Conservation (phyloP, 768 basidiomycete species). For the Epithele typhae region DNA sequence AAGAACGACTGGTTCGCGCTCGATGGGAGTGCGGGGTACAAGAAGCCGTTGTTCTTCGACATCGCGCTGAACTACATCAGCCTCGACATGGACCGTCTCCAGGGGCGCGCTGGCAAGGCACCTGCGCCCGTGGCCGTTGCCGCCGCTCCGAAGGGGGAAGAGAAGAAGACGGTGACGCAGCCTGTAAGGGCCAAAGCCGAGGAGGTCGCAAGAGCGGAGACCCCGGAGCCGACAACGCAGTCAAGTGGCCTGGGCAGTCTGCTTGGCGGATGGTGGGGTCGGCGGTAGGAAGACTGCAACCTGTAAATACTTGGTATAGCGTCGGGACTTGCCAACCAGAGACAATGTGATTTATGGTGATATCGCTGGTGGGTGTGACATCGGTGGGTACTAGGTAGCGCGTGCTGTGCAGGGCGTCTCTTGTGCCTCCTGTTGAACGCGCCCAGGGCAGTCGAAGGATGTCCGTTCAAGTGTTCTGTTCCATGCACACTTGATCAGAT, state of each 20-base stretch:
- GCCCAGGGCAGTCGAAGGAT: no score
- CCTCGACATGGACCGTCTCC: constrained; percentile 75
- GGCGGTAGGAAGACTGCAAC: constrained; percentile 22
- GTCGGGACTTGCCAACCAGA: no score
- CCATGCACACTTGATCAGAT: no score
- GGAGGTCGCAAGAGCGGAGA: constrained; percentile 42
- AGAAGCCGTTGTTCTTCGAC: constrained; percentile 92
- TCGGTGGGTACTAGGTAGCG: no score
- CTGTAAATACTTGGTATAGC: no score
- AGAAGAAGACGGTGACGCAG: constrained; percentile 41
- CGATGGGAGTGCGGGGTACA: constrained; percentile 63
- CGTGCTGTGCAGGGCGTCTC: no score
- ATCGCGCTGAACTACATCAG: constrained; percentile 91
- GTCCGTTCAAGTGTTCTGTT: no score
- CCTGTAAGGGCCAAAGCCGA: constrained; percentile 60
- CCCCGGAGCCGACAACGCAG: constrained; percentile 44
- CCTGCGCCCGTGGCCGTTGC: constrained; percentile 17
- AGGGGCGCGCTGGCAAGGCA: constrained; percentile 65
- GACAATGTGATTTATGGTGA: no score
- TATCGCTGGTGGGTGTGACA: no score
- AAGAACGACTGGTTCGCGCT: constrained; percentile 77
- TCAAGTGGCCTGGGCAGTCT: constrained; percentile 59
- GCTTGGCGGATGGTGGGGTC: constrained; percentile 86
- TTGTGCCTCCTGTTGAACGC: no score
- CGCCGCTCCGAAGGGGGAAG: constrained; percentile 25